Base-by-base conservation (phyloP, 225 moss, liverwort and hornwort species). In the Marchantia polymorpha region DNA sequence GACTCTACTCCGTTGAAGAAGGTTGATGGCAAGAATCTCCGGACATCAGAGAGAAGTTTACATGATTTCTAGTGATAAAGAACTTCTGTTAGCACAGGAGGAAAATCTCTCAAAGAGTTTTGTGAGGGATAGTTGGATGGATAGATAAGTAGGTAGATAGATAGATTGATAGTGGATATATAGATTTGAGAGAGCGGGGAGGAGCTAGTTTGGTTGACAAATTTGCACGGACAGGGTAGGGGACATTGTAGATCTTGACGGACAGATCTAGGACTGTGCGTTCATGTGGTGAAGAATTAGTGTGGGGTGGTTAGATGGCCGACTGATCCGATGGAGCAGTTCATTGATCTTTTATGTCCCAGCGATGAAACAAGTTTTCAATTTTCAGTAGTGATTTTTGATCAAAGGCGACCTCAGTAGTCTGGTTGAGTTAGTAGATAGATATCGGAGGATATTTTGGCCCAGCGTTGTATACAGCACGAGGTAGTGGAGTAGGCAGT, bases 311-410 rank as follows among this genome's bases (percentile, higher is more conserved):
- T n/a, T n/a, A 50, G 16, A 77, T 64, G 77, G 77, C 25, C 49
- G 26, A 79, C 39, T 52, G 48, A n/a, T n/a, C n/a, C n/a, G n/a
- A 0, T 16, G 29, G 56, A 22, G 23, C 63, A 55, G 68, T 31
- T 16, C 20, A 11, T 69, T 79, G 66, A 79, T 68, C 67, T 29
- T 56, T 22, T 30, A 16, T 17, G 60, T 19, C 29, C 49, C 14
- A 53, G 69, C 46, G 69, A 55, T 31, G 39, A 11, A 60, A 61
- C 22, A 71, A 66, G 65, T 64, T 22, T 16, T n/a, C 46, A 30
- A 86, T 69, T 83, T 72, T 51, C 64, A 68, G 73, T 58, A 77
- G 60, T 30, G 39, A 5, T 46, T 59, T 58, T 26, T 19, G 49
- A 27, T 51, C 47, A 7, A 31, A 52, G 69, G 46, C 39, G 55